Base-by-base conservation (phyloP, 2,329 filamentous ascomycete species). In the Talaromyces sp. region DNA sequence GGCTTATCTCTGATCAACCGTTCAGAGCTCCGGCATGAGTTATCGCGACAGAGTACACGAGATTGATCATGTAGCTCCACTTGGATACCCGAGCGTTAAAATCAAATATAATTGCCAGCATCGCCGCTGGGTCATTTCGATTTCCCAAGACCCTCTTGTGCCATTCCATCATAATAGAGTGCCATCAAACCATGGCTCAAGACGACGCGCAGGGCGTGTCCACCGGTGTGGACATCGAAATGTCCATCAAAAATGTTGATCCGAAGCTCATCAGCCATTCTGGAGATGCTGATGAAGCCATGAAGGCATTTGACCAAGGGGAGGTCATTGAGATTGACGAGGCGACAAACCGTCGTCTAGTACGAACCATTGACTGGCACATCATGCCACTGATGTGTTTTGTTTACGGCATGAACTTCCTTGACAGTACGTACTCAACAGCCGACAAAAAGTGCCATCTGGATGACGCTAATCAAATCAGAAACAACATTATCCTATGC, bases 311-410 rank as follows among this genome's bases (percentile, higher is more conserved):
- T 58, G 74, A 74, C 8, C 70, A 78, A 1, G 82, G 81, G 17
- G 75, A 83, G 58, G 65, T 78, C 0, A 71, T 85, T 20, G 73
- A 79, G 30, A 69, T 86, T 33, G 82, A 82, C 49, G 80, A 80
- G 57, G 78, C 77, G 43, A 83, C 81, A 20, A 85, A 83, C 59
- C 81, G 78, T 57, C 72, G 81, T n/a, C 65, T 88, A n/a, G 64
- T 87, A 16, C 71, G 77, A 17, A 81, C 77, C 49, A 86, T 88
- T 53, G 86, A 88, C 66, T 80, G 76, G 78, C 81, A 84, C 63
- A 69, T 85, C 56, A 82, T 86, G 78, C 83, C 82, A 0, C 70
- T 85, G 58, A 74, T 86, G 63, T 85, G 82, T 52, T 62, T 82
- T 24, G 75, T 85, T 3, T 85, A 85, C 58, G 81, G 80, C 1